These are phyloP conservation scores for Plasmopara muralis DNA, from an alignment of 352 stramenopile genomes.

Conservation along the genomic window DNA sequence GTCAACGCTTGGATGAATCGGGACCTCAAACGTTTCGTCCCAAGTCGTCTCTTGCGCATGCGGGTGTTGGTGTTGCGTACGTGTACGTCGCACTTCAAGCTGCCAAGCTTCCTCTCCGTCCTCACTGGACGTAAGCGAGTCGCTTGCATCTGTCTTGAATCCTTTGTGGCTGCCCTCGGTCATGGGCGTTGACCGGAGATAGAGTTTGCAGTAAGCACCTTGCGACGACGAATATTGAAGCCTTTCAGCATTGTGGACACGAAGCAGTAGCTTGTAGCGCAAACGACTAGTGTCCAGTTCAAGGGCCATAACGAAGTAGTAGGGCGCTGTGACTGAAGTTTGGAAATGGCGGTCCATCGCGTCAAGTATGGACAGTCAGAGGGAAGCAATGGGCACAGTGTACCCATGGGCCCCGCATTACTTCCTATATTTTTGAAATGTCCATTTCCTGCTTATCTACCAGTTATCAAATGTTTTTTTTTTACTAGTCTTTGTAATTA, in stretches of 20 bases:
- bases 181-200: slow-evolving; percentile 44
- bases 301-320: slow-evolving; percentile 5
- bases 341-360: no score
- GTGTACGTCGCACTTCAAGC: slow-evolving; percentile 46
- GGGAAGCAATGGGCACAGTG: no score
- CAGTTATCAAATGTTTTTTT: no score
- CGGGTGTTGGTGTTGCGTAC: slow-evolving; percentile 30
- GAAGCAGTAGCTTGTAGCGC: slow-evolving; percentile 42
- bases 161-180: slow-evolving; percentile 38
- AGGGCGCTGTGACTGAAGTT: neutral
- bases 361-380: no score
- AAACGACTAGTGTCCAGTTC: slow-evolving; percentile 3
- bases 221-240: slow-evolving; percentile 43
- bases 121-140: no score
- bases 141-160: slow-evolving; percentile 26
- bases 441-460: no score
- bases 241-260: slow-evolving; percentile 45
- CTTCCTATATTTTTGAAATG: no score
- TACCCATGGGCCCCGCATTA: no score
- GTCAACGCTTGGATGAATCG: slow-evolving; percentile 18
- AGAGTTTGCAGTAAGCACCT: slow-evolving; percentile 66
- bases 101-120: slow-evolving; percentile 12
- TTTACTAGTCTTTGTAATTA: no score
- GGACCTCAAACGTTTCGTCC: slow-evolving; percentile 53
- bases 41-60: slow-evolving; percentile 40